Evolutionary conservation across 2,329 filamentous ascomycete genomes (phyloP).

Genomic region (Trichoderma endophyticum): DNA sequence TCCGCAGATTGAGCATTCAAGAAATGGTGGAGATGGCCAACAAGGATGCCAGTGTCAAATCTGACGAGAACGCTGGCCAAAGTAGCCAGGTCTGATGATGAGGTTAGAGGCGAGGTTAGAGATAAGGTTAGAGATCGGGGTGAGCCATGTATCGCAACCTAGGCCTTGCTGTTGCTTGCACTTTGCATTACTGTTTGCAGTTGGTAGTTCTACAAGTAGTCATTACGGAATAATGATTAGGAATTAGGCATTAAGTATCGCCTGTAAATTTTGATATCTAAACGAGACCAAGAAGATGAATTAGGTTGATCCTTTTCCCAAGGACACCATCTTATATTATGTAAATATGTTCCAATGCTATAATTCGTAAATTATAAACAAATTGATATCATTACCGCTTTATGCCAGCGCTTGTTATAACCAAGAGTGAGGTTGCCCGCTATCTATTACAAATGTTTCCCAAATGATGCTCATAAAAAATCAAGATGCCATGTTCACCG

Average conservation of each 20-base stretch:
- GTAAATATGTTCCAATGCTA: not conserved
- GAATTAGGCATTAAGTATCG: not conserved
- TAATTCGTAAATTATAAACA: not conserved
- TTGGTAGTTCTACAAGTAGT: not conserved
- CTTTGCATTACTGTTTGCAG: not conserved
- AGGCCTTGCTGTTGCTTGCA: not conserved
- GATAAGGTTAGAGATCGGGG: not conserved
- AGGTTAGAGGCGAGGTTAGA: too few species aligned
- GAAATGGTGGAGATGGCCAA: slow-evolving; percentile 19
- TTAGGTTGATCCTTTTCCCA: not conserved
- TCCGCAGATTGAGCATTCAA: slow-evolving; percentile 24
- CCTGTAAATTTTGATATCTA: not conserved
- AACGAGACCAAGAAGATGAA: not conserved
- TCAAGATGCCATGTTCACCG: not conserved
- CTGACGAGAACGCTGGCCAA: not conserved
- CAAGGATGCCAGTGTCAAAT: slow-evolving; percentile 7
- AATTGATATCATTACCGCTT: slow-evolving; percentile 2
- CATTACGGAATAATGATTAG: slow-evolving; percentile 2
- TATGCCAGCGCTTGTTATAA: not conserved
- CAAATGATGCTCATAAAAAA: slow-evolving; percentile 6
- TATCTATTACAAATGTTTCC: slow-evolving; percentile 11
- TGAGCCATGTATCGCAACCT: not conserved
- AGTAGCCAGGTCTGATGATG: not conserved
- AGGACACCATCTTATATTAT: not conserved
- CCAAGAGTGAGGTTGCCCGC: not conserved